Evolutionary conservation across 2,329 filamentous ascomycete species (phyloP).

Genomic region (Arthrobotrys sphaeroides): DNA sequence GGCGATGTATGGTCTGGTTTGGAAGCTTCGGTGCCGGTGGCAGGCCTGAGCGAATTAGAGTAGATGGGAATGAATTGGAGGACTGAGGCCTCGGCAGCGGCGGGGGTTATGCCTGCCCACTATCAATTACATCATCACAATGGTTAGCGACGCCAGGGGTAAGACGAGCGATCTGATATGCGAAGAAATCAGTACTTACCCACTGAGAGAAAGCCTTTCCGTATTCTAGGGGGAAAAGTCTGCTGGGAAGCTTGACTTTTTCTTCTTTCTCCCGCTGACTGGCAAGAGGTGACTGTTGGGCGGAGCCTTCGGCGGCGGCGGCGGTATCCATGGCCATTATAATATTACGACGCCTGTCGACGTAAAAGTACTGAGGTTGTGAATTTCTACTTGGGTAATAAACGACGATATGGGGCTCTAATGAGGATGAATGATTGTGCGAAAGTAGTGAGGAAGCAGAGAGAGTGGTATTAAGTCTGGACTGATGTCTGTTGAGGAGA

Average conservation of each 20-base stretch:
- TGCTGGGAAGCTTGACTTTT: conserved; percentile 55
- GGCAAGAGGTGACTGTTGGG: conserved; percentile 60
- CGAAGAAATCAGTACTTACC: conserved; percentile 67
- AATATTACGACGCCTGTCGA: conserved; percentile 28
- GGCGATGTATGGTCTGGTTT: conserved; percentile 69
- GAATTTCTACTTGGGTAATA: conserved; percentile 6
- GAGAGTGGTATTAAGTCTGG: neutral
- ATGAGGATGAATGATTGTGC: neutral
- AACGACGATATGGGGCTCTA: conserved; percentile 10
- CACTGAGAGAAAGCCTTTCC: conserved; percentile 92
- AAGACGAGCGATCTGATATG: too few relatives aligned
- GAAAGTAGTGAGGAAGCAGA: neutral
- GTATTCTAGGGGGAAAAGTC: conserved; percentile 84
- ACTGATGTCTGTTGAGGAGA: conserved; percentile 4
- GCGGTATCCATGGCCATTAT: conserved; percentile 43
- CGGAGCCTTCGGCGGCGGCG: conserved; percentile 15
- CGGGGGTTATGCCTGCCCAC: conserved; percentile 87
- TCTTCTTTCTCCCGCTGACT: conserved; percentile 57
- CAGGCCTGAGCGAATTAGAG: conserved; percentile 52
- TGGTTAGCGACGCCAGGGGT: neutral
- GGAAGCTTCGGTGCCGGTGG: conserved; percentile 42
- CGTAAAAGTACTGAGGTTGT: conserved; percentile 37
- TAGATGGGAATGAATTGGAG: conserved; percentile 81
- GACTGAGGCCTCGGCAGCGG: conserved; percentile 85
- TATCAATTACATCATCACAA: conserved; percentile 60